Evolutionary conservation across 75 land plant species (phyloP).

Genomic region (Sequoia sempervirens): DNA sequence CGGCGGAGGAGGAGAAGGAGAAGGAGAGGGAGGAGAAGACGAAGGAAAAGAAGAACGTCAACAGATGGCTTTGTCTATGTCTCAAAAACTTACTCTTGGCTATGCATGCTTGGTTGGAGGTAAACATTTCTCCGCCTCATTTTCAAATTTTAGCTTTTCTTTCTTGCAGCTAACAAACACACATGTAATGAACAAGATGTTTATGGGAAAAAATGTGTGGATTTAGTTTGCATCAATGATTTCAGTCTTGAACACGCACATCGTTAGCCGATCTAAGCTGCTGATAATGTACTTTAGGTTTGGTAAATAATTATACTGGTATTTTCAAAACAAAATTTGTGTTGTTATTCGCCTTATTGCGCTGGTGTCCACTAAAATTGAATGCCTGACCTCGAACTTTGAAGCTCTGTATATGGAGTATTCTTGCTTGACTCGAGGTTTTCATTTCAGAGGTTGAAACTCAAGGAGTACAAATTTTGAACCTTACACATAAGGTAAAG

Average conservation of each 20-base stretch:
- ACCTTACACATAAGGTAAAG: too few relatives aligned
- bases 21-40: conserved; percentile 12
- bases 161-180: neutral
- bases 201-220: too few relatives aligned
- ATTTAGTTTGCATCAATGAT: too few relatives aligned
- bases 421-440: too few relatives aligned
- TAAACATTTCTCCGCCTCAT: conserved; percentile 7
- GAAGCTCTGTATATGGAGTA: too few relatives aligned
- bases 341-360: neutral
- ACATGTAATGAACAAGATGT: too few relatives aligned
- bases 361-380: neutral
- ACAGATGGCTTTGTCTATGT: conserved; percentile 54
- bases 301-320: neutral
- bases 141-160: neutral
- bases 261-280: neutral
- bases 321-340: neutral
- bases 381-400: too few relatives aligned
- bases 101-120: conserved; percentile 87
- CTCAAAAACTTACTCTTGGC: conserved; percentile 83
- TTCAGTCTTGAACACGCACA: neutral
- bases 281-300: neutral
- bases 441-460: too few relatives aligned
- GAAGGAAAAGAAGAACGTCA: neutral
- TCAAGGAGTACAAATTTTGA: too few relatives aligned
- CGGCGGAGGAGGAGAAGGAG: too few relatives aligned